These are phyloP conservation scores for Epichloe baconii DNA, from an alignment of 2,329 filamentous ascomycete genomes.

Conservation along the genomic window DNA sequence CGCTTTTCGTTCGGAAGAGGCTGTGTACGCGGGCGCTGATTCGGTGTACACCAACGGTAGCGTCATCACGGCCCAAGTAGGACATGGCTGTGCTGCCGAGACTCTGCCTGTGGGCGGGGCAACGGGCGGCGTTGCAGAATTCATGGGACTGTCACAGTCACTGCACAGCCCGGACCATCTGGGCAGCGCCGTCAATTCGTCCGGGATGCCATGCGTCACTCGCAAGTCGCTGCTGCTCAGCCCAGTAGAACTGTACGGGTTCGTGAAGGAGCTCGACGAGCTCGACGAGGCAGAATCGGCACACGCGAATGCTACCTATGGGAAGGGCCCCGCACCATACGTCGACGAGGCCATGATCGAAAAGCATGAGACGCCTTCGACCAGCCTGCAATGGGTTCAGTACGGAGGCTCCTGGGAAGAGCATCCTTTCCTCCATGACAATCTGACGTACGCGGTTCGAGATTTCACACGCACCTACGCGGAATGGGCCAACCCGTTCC, in stretches of 20 bases:
- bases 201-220: neutral
- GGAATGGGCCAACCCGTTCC: conserved; percentile 29
- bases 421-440: conserved; percentile 25
- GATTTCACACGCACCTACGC: conserved; percentile 25
- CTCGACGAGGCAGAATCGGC: neutral
- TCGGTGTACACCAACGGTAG: conserved; percentile 24
- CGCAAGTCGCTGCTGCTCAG: neutral
- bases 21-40: conserved; percentile 24
- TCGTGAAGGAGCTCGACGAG: neutral
- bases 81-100: neutral
- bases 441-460: conserved; percentile 23
- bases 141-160: neutral
- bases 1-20: conserved; percentile 21
- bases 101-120: neutral
- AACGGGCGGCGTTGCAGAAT: neutral
- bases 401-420: conserved; percentile 29
- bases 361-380: neutral
- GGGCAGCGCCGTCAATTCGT: neutral
- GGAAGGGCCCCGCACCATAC: no score
- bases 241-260: neutral
- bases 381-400: conserved; percentile 21
- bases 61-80: neutral
- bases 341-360: neutral
- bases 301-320: neutral
- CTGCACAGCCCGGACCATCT: neutral